Base-by-base conservation (phyloP, 495 filamentous ascomycete genomes). In the Aspergillus coremiiformis region DNA sequence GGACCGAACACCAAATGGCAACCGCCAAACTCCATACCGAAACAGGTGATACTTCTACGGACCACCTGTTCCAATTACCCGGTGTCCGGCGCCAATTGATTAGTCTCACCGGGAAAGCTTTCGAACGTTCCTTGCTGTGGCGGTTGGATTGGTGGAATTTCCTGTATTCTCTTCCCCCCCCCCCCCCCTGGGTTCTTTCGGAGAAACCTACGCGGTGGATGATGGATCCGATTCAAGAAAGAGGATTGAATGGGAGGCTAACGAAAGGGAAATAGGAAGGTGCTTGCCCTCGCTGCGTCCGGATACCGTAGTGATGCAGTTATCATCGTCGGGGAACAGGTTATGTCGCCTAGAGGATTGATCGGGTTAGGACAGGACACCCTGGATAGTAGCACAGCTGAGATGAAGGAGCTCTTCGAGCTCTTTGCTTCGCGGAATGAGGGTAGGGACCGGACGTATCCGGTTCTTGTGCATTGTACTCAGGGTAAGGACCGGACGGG, bases 401-500 rank as follows among this genome's bases (percentile, higher is more conserved):
- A 91, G 65, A 78, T 95, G 17, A 75, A 72, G 6, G 61, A 78
- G 22, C 58, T 80, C 7, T 81, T 85, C 39, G 71, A 77, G 5
- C 32, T 35, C 32, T 35, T 35, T 15, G 32, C 32, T 3, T 35
- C 32, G 32, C 9, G 30, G 37, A 44, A 22, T n/a, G 6, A 42
- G 5, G n/a, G 26, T 4, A 19, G 32, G 26, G 50, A 37, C 23
- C 51, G 57, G 3, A 66, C 74, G 14, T 84, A 83, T 35, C 87
- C 87, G 0, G 53, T 81, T 5, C 62, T 92, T 3, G 61, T 91
- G 5, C 89, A 93, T 70, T 94, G 90, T 68, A 90, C 88, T 3
- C 87, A 93, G 61, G 90, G 90, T 30, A 95, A 95, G 60, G 90
- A 94, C 62, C 79, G 88, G 0, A 93, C 89, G 0, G 90, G 90